A percentile compares a stretch with the other conserved stretches of the same genome.
Conservation (phyloP, 371 early-diverging fungal species). For the Gilbertella persicaria region DNA sequence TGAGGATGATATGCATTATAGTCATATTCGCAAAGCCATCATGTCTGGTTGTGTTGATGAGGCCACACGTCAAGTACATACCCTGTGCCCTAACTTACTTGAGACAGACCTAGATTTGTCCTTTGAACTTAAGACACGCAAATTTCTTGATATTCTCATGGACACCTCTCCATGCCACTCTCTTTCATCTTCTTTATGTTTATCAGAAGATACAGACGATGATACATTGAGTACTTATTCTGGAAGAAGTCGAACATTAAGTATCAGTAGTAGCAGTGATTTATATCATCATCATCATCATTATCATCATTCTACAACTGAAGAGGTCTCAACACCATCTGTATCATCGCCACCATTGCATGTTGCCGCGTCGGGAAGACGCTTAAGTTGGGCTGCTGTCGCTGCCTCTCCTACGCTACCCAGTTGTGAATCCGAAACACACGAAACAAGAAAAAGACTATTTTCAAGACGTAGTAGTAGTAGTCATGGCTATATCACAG, state of each 20-base stretch:
- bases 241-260: slow-evolving; percentile 16
- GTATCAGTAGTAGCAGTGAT: slow-evolving; percentile 6
- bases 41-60: slow-evolving; percentile 12
- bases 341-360: slow-evolving; percentile 23
- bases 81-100: slow-evolving; percentile 64
- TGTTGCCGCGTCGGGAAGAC: slow-evolving; percentile 34
- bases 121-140: slow-evolving; percentile 76
- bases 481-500: no score
- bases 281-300: slow-evolving; percentile 5
- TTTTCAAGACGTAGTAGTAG: slow-evolving; percentile 1
- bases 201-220: slow-evolving; percentile 8
- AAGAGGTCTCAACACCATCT: background rate
- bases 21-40: slow-evolving; percentile 5
- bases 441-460: background rate
- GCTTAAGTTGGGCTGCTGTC: slow-evolving; percentile 38
- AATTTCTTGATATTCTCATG: slow-evolving; percentile 76
- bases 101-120: slow-evolving; percentile 53
- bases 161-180: background rate
- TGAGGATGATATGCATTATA: background rate
- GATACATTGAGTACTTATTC: slow-evolving; percentile 10
- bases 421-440: background rate
- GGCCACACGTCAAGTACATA: slow-evolving; percentile 61
- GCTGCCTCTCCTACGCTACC: slow-evolving; percentile 22
- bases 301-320: slow-evolving; percentile 15
- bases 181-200: background rate